phyloP scores from a whole-genome alignment of 2,329 filamentous ascomycete species.

The Pseudogymnoascus sp. region DNA sequence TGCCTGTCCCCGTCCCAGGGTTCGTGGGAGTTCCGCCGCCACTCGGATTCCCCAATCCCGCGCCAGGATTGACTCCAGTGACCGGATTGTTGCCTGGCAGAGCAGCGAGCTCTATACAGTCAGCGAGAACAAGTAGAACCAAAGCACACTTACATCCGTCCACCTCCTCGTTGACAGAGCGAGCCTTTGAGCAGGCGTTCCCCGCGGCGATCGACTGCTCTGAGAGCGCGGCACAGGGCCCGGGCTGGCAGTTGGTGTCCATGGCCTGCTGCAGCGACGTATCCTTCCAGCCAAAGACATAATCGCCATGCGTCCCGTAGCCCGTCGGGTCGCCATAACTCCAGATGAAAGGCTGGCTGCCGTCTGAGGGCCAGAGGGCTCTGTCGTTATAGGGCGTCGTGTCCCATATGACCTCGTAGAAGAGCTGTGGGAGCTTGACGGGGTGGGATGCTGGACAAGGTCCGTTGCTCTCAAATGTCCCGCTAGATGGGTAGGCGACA shows the following conservation, averaged over 20 bases:
- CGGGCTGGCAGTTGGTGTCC: conserved; percentile 42
- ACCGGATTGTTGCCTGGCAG: conserved; percentile 13
- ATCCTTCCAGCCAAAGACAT: conserved; percentile 46
- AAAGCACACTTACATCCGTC: conserved; percentile 39
- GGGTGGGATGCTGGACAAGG: conserved; percentile 31
- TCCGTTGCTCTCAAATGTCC: conserved; percentile 17
- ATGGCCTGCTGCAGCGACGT: conserved; percentile 43
- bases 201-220: conserved; percentile 40
- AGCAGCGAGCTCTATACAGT: conserved; percentile 11
- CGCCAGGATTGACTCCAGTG: conserved; percentile 7
- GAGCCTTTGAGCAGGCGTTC: conserved; percentile 40
- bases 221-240: conserved; percentile 39
- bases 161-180: conserved; percentile 43
- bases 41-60: background rate
- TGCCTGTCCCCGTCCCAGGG: background rate
- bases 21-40: background rate
- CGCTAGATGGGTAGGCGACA: conserved; percentile 25
- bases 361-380: conserved; percentile 38
- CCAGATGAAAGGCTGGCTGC: conserved; percentile 38
- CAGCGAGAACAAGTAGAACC: background rate
- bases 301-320: conserved; percentile 44
- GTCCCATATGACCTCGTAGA: conserved; percentile 45
- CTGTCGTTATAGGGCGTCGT: conserved; percentile 36
- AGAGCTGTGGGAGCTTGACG: conserved; percentile 42
- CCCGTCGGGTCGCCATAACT: conserved; percentile 39